Evolutionary conservation across 2,329 filamentous ascomycete genomes (phyloP), one percentile per base, ranked within the genome.

Genomic region (Alternaria consortialis): DNA sequence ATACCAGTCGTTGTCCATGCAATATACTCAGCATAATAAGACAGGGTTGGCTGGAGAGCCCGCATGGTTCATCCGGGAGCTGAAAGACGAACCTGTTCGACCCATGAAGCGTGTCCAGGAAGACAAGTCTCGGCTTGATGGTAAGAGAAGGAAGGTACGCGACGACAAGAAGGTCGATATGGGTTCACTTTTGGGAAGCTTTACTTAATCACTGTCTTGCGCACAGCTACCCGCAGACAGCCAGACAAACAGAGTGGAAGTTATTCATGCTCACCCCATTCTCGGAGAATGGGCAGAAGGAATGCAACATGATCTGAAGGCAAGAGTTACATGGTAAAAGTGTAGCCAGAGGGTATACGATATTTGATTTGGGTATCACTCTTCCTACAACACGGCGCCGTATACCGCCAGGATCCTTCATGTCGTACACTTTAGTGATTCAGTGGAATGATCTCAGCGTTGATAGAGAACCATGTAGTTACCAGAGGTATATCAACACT

Each of bases 141-240:
- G 32, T 34, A 72, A 73, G 60, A 73, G 63, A 55, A 66, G 64
- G 23, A 74, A 65, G 51, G 36, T 73, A n/a, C 64, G 68, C 6
- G 36, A 40, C 15, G 59, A 52, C 20, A 74, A 70, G 53, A 56
- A 65, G n/a, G 50, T 61, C 25, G 70, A 71, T 34, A 60, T 74
- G 36, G 64, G 61, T 6, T 68, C 68, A 2, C 46, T 75, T n/a
- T 46, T 75, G 17, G 69, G 58, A 47, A 58, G 48, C 11, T 73
- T 73, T 52, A 60, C 25, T 20, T 66, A 40, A 67, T 8, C 13
- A 51, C 7, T 37, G 13, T 13, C 40, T 32, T 20, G 15, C 20
- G 13, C 20, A 29, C 27, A 29, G 27, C 27, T 29, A 29, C 27
- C 27, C 20, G 20, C 20, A 20, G 20, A 20, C 20, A 20, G 8